Evolutionary conservation across 768 basidiomycete genomes (phyloP).

Genomic region (Kwoniella pini): DNA sequence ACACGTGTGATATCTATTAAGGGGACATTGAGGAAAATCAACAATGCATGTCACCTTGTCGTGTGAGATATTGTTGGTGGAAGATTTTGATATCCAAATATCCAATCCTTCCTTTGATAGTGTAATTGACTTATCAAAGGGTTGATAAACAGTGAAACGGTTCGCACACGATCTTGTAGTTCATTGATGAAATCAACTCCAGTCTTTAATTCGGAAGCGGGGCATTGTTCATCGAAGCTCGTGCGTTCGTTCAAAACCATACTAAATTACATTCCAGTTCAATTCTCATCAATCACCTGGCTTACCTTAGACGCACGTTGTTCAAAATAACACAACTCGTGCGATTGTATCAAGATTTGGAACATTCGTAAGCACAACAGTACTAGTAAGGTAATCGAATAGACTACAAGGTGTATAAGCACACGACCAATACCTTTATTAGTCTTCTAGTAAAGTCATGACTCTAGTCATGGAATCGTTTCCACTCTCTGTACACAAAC

Average conservation of each 20-base stretch:
- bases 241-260: too few relatives aligned
- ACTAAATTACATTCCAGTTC: too few relatives aligned
- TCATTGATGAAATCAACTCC: too few relatives aligned
- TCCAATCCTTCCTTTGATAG: background rate
- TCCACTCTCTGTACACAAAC: background rate
- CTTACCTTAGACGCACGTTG: background rate
- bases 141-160: too few relatives aligned
- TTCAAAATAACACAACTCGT: background rate
- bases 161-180: too few relatives aligned
- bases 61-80: background rate
- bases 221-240: too few relatives aligned
- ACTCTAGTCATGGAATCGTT: slow-evolving; percentile 12
- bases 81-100: background rate
- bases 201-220: too few relatives aligned
- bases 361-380: background rate
- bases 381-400: too few relatives aligned
- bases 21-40: background rate
- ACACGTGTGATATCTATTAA: slow-evolving; percentile 2
- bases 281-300: background rate
- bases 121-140: background rate
- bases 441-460: background rate
- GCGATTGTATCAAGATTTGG: background rate
- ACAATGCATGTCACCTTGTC: slow-evolving; percentile 7
- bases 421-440: too few relatives aligned
- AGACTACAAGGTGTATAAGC: too few relatives aligned